Evolutionary conservation across 108 stramenopile species (phyloP).

Genomic region (Skeletonema potamos): DNA sequence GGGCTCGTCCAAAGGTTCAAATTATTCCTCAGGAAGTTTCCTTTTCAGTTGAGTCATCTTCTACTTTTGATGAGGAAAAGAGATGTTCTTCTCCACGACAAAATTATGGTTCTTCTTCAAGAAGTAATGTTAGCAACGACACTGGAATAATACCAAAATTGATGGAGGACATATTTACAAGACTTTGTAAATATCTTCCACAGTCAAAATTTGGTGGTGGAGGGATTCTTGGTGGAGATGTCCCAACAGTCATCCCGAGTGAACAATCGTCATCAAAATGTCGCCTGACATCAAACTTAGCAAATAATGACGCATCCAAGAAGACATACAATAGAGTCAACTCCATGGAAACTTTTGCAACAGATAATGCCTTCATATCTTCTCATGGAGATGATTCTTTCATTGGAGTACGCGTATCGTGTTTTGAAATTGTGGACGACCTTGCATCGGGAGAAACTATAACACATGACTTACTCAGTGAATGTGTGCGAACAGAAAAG

Average conservation of each 20-base stretch:
- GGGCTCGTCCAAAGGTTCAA: neutral
- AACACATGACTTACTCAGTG: constrained; percentile 5
- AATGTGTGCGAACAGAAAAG: neutral
- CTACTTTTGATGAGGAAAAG: neutral
- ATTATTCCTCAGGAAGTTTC: constrained; percentile 4
- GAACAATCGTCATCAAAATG: neutral
- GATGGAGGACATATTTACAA: neutral
- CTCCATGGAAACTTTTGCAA: neutral
- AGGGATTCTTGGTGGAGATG: neutral
- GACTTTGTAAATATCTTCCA: neutral
- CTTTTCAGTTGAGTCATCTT: neutral
- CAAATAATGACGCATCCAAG: neutral
- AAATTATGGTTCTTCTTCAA: neutral
- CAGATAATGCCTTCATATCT: neutral
- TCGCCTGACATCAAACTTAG: neutral
- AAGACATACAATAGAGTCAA: neutral
- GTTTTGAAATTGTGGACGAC: constrained; percentile 20
- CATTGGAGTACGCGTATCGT: constrained; percentile 4
- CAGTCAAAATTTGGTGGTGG: neutral
- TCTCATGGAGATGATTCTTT: neutral
- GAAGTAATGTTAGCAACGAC: neutral
- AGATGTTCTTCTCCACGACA: neutral
- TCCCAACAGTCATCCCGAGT: neutral
- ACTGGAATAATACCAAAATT: neutral
- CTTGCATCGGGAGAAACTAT: constrained; percentile 9